phyloP scores from a whole-genome alignment of 2,329 filamentous ascomycete species.

The Penicillium sp. region DNA sequence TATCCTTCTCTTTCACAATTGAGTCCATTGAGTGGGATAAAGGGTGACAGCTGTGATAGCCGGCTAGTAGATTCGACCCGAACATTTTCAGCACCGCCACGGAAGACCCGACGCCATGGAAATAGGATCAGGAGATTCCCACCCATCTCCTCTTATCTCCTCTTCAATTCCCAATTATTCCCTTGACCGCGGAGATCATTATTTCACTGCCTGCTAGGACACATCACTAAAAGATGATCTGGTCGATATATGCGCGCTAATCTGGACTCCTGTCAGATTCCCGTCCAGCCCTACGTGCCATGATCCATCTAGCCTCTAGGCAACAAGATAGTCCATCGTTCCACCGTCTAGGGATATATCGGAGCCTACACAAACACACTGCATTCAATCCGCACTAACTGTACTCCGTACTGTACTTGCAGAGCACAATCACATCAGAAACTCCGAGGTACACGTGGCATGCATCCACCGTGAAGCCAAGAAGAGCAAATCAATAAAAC shows the following conservation, averaged over 20 bases:
- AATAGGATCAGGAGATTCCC: not conserved
- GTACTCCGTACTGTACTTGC: not conserved
- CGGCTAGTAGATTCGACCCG: constrained; percentile 6
- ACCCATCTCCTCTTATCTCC: not conserved
- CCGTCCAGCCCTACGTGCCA: not conserved
- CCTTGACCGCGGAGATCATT: not conserved
- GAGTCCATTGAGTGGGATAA: not conserved
- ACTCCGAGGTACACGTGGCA: constrained; percentile 6
- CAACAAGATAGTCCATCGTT: not conserved
- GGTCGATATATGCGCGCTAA: no score
- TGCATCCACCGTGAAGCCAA: not conserved
- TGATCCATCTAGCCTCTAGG: no score
- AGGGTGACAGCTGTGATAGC: not conserved
- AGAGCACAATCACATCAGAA: not conserved
- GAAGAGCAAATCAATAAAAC: not conserved
- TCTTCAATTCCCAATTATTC: not conserved
- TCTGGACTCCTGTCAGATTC: no score
- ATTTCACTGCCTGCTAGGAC: not conserved
- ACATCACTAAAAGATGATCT: not conserved
- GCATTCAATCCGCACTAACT: no score
- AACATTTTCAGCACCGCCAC: constrained; percentile 8
- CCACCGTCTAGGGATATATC: not conserved
- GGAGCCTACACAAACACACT: not conserved
- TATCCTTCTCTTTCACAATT: no score
- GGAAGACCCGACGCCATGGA: not conserved